These are phyloP conservation scores for Aspergillus texensis DNA, from an alignment of 2,329 filamentous ascomycete genomes.

Conservation along the genomic window DNA sequence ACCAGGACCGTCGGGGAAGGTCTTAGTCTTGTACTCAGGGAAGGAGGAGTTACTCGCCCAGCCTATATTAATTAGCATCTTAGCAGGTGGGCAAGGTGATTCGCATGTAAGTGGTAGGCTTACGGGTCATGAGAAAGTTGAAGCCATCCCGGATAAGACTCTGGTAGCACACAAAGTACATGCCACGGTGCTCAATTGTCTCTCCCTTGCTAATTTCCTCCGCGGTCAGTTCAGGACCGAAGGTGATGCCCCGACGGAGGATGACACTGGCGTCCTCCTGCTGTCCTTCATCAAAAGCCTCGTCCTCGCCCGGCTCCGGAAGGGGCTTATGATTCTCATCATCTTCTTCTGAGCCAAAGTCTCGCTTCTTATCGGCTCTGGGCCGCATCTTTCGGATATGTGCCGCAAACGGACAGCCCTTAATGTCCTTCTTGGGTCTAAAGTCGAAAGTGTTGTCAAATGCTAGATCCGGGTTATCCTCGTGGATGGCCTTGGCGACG, in stretches of 20 bases:
- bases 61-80: slow-evolving; percentile 15
- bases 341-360: slow-evolving; percentile 10
- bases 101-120: background rate
- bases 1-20: slow-evolving; percentile 16
- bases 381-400: slow-evolving; percentile 54
- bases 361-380: slow-evolving; percentile 35
- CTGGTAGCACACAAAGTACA: slow-evolving; percentile 53
- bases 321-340: slow-evolving; percentile 7
- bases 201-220: slow-evolving; percentile 35
- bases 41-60: slow-evolving; percentile 27
- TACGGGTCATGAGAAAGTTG: slow-evolving; percentile 9
- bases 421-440: slow-evolving; percentile 31
- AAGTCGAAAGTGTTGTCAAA: slow-evolving; percentile 45
- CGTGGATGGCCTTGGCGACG: slow-evolving; percentile 30
- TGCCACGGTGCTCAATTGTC: slow-evolving; percentile 43
- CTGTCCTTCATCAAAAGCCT: background rate
- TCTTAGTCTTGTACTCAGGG: slow-evolving; percentile 17
- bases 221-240: slow-evolving; percentile 41
- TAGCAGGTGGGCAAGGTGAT: fast-evolving
- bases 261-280: slow-evolving; percentile 34
- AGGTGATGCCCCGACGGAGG: slow-evolving; percentile 50
- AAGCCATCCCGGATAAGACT: slow-evolving; percentile 44
- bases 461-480: slow-evolving; percentile 37
- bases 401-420: slow-evolving; percentile 49
- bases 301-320: slow-evolving; percentile 3